These are phyloP conservation scores for Clohesyomyces aquaticus DNA, from an alignment of 495 filamentous ascomycete species.

Conservation along the genomic window DNA sequence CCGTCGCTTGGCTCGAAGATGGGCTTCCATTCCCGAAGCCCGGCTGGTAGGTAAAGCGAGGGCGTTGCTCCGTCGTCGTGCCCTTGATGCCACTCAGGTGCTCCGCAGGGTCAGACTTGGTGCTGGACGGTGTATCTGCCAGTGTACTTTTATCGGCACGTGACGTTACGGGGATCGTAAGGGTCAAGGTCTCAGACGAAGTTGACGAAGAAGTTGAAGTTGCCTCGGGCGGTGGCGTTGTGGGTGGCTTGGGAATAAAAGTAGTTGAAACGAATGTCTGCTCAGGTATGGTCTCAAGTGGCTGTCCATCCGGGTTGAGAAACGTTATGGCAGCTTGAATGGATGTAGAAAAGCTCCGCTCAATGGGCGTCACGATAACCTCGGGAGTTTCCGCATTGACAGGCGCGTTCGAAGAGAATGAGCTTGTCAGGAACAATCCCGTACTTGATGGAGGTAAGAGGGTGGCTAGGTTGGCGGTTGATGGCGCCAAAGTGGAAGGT, in stretches of 20 bases:
- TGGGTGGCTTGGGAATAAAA: conserved; percentile 18
- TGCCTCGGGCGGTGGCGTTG: not conserved
- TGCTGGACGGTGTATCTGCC: conserved; percentile 1
- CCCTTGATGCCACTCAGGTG: not conserved
- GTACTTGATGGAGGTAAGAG: conserved; percentile 7
- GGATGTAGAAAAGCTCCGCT: conserved; percentile 11
- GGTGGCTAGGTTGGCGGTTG: not conserved
- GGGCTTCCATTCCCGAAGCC: not conserved
- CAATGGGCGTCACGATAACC: conserved; percentile 24
- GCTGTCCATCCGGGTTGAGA: conserved; percentile 17
- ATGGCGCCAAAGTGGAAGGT: not conserved
- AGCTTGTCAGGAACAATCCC: not conserved
- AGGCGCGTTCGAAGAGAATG: conserved; percentile 2
- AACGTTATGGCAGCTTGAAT: conserved; percentile 26
- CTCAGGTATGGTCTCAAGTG: conserved; percentile 14
- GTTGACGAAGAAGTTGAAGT: conserved; percentile 12
- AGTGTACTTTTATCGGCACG: not conserved
- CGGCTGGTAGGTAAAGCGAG: conserved; percentile 15
- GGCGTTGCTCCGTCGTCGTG: not conserved
- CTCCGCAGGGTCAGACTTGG: not conserved
- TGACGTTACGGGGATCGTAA: not conserved
- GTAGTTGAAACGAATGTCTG: conserved; percentile 16
- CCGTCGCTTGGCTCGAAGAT: conserved; percentile 2
- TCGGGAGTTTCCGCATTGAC: conserved; percentile 18
- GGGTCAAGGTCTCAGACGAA: conserved; percentile 2